A percentile compares a stretch with the other conserved stretches of the same genome.
These are phyloP conservation scores for Aspergillus neotritici DNA, from an alignment of 2,329 filamentous ascomycete genomes.

Conservation along the genomic window DNA sequence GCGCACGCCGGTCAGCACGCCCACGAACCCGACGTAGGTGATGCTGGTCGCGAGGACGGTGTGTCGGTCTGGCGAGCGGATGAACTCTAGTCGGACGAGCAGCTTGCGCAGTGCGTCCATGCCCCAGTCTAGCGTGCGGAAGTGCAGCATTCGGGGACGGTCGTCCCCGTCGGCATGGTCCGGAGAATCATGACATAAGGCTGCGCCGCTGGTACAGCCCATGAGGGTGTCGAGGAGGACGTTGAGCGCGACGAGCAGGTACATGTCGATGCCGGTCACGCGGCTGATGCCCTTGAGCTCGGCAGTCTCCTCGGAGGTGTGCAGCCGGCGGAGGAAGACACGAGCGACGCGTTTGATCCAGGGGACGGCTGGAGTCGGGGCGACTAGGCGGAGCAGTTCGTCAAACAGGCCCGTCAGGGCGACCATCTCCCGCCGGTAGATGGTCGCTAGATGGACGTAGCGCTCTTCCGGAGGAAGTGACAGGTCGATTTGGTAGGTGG, in stretches of 20 bases:
- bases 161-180: constrained; percentile 4
- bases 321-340: constrained; percentile 47
- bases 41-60: constrained; percentile 43
- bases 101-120: constrained; percentile 49
- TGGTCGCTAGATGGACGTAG: constrained; percentile 46
- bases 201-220: constrained; percentile 59
- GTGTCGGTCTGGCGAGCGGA: constrained; percentile 28
- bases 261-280: constrained; percentile 49
- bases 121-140: constrained; percentile 48
- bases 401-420: constrained; percentile 46
- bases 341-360: constrained; percentile 37
- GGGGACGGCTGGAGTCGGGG: constrained; percentile 20
- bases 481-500: constrained; percentile 49
- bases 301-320: constrained; percentile 52
- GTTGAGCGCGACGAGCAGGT: constrained; percentile 58
- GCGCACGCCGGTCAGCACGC: constrained; percentile 46
- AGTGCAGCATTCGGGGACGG: constrained; percentile 31
- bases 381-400: constrained; percentile 37
- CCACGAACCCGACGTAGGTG: constrained; percentile 48
- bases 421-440: constrained; percentile 42
- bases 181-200: constrained; percentile 17
- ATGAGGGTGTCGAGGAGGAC: constrained; percentile 59
- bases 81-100: constrained; percentile 50
- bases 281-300: constrained; percentile 56
- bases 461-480: constrained; percentile 49